A percentile compares a stretch with the other conserved stretches of the same genome.
Conservation (phyloP, 2,329 filamentous ascomycete genomes). For the Pyricularia sp. region DNA sequence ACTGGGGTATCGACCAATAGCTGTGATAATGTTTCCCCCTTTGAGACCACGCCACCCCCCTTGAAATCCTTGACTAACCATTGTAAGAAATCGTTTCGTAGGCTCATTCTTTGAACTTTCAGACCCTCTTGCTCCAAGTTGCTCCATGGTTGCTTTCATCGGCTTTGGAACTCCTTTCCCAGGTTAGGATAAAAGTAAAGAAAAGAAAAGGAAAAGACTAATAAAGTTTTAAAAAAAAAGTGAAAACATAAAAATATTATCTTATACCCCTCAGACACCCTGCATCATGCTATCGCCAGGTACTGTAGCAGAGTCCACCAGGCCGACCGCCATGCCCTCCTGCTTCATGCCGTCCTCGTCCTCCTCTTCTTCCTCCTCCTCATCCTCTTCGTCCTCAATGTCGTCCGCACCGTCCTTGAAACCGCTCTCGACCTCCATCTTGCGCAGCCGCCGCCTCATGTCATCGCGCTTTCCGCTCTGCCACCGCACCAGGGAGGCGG, state of each 20-base stretch:
- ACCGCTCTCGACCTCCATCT: constrained; percentile 61
- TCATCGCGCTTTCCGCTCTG: constrained; percentile 70
- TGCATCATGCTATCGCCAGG: background rate
- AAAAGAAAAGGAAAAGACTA: background rate
- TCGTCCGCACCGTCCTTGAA: constrained; percentile 59
- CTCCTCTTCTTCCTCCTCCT: constrained; percentile 31
- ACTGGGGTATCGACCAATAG: background rate
- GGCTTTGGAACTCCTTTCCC: background rate
- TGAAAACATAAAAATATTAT: too few relatives aligned
- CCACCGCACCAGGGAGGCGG: constrained; percentile 81
- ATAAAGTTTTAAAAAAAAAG: background rate
- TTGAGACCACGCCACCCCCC: background rate
- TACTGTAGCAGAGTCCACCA: background rate
- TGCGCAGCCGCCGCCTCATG: constrained; percentile 63
- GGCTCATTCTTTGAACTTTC: background rate
- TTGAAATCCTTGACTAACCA: background rate
- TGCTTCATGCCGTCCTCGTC: constrained; percentile 12
- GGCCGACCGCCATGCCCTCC: background rate
- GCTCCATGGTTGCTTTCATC: background rate
- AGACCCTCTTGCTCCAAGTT: background rate
- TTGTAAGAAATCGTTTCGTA: background rate
- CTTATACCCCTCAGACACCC: background rate
- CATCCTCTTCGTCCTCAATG: constrained; percentile 49
- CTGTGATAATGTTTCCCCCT: background rate
- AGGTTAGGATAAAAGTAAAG: background rate